A percentile compares a stretch with the other conserved stretches of the same genome.
These are phyloP conservation scores for Pestalotiopsis sp. DNA, from an alignment of 2,329 filamentous ascomycete genomes.

Conservation along the genomic window DNA sequence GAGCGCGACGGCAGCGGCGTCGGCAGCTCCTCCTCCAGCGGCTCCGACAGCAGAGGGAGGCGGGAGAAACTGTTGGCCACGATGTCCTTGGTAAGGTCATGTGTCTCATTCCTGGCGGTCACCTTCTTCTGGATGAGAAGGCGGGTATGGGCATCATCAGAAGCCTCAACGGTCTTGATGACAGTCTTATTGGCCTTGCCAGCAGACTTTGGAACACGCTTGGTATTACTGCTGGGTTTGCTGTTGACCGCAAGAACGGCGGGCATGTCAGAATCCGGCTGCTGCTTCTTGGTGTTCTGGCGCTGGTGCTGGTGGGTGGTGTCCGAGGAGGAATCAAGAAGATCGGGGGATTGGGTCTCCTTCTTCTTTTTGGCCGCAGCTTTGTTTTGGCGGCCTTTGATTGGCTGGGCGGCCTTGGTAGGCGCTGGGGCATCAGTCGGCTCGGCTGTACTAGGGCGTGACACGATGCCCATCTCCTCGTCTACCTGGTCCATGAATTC, in stretches of 20 bases:
- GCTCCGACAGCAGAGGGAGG: conserved; percentile 22
- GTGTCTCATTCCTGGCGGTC: conserved; percentile 26
- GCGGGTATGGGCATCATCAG: conserved; percentile 20
- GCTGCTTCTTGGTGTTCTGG: conserved; percentile 19
- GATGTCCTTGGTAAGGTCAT: conserved; percentile 22
- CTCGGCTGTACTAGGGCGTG: conserved; percentile 30
- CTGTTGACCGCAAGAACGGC: conserved; percentile 29
- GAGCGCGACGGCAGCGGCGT: conserved; percentile 25
- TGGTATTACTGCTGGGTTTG: conserved; percentile 16
- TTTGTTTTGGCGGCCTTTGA: conserved; percentile 34
- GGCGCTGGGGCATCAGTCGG: conserved; percentile 34
- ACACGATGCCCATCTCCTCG: conserved; percentile 26
- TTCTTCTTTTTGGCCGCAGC: conserved; percentile 37
- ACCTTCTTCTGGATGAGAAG: conserved; percentile 25
- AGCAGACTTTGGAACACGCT: conserved; percentile 14
- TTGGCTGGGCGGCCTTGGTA: conserved; percentile 32
- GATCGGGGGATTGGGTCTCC: conserved; percentile 33
- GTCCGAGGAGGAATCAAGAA: conserved; percentile 28
- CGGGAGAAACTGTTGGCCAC: conserved; percentile 31
- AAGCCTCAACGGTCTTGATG: conserved; percentile 25
- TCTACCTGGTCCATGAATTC: conserved; percentile 32
- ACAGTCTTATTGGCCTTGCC: conserved; percentile 24
- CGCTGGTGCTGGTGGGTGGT: conserved; percentile 20
- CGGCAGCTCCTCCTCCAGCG: conserved; percentile 22
- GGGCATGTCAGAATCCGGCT: conserved; percentile 29